Percentiles rank a stretch among this genome's conserved stretches.
Conservation (phyloP, 169 alveolate species). For the Eimeria necatrix region DNA sequence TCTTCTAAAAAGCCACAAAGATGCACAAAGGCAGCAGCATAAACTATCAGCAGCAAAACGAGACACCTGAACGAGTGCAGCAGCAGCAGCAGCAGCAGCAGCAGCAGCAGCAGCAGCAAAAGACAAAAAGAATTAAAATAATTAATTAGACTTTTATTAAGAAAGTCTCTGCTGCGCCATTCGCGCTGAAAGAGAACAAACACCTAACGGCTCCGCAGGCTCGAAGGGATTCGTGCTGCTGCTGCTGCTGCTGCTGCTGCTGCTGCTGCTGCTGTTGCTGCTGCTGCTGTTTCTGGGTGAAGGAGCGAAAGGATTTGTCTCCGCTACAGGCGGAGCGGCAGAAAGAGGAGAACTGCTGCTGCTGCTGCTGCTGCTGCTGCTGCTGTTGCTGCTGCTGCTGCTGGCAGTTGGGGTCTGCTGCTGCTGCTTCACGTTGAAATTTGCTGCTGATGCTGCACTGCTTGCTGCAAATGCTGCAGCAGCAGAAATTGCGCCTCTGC, state of each 20-base stretch:
- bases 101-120: background rate
- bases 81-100: background rate
- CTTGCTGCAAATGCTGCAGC: no score
- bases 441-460: no score
- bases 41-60: background rate
- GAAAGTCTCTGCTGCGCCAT: background rate
- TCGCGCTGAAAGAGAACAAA: background rate
- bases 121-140: no score
- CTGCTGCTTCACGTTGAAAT: no score
- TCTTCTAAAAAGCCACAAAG: background rate
- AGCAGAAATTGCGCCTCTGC: no score
- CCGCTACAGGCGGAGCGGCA: background rate
- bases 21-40: background rate
- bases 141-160: background rate
- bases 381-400: background rate
- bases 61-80: background rate
- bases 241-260: background rate
- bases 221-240: background rate
- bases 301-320: background rate
- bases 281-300: background rate
- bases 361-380: conserved; percentile 47
- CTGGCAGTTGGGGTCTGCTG: no score
- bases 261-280: background rate
- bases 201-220: background rate
- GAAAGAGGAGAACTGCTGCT: conserved; percentile 1